These are phyloP conservation scores for Phaeosphaeriaceae sp. DNA, from an alignment of 2,329 filamentous ascomycete genomes.

Conservation along the genomic window DNA sequence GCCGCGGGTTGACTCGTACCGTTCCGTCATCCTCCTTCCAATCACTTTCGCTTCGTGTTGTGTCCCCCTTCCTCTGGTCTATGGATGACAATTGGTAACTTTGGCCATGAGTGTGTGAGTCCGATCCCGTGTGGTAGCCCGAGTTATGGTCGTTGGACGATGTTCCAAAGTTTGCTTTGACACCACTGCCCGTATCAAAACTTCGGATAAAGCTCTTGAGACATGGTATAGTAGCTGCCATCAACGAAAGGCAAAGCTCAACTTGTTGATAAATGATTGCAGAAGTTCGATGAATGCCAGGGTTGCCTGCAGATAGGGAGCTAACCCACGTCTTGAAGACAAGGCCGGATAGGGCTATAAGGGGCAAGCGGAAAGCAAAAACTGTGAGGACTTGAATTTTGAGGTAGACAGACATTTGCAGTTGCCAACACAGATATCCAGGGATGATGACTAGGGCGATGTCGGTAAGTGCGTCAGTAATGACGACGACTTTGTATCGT, in stretches of 20 bases:
- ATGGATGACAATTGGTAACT: conserved; percentile 4
- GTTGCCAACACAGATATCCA: conserved; percentile 28
- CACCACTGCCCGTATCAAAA: conserved; percentile 32
- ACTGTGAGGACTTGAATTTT: conserved; percentile 37
- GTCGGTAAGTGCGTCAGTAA: conserved; percentile 33
- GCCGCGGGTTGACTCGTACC: not conserved
- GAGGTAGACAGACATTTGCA: conserved; percentile 31
- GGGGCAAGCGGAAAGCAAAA: conserved; percentile 32
- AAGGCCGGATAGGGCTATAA: conserved; percentile 19
- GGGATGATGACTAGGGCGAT: conserved; percentile 28
- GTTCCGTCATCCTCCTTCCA: not conserved
- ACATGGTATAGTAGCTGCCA: conserved; percentile 36
- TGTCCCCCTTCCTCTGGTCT: not conserved
- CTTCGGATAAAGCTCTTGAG: conserved; percentile 34
- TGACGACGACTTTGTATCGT: conserved; percentile 24
- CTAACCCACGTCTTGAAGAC: conserved; percentile 17
- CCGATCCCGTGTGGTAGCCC: conserved; percentile 2
- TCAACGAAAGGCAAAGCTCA: conserved; percentile 30
- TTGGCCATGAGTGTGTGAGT: not conserved
- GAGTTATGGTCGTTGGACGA: conserved; percentile 15
- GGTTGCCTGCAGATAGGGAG: conserved; percentile 19
- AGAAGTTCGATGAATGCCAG: conserved; percentile 20
- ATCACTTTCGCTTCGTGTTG: not conserved
- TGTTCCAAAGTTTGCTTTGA: conserved; percentile 19
- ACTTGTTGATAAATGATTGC: conserved; percentile 29